phyloP scores from a whole-genome alignment of 2,329 filamentous ascomycete species.

The Paraphaeosphaeria minitans region DNA sequence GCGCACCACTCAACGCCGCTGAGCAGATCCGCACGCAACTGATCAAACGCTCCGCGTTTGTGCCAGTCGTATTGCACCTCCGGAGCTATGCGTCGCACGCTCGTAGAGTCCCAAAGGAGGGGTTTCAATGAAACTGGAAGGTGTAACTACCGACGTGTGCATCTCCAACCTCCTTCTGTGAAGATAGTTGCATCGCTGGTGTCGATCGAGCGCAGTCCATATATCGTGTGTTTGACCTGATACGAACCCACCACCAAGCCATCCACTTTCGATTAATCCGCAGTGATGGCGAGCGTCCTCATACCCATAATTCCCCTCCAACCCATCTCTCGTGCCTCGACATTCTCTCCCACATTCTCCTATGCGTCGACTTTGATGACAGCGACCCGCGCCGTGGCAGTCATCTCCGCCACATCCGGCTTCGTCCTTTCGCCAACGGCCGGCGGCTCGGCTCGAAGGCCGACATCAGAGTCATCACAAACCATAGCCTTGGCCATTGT shows the following conservation, averaged over 20 bases:
- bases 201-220: not conserved
- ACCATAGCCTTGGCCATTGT: conserved; percentile 4
- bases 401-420: not conserved
- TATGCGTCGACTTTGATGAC: not conserved
- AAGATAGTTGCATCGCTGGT: not conserved
- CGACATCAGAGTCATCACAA: not conserved
- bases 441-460: not conserved
- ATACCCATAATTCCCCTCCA: not conserved
- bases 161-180: not conserved
- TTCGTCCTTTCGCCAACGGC: conserved; percentile 2
- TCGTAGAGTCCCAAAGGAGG: not conserved
- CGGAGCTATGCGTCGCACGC: not conserved
- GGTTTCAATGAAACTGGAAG: not conserved
- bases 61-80: not conserved
- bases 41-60: conserved; percentile 7
- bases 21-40: not conserved
- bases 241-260: not conserved
- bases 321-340: not conserved
- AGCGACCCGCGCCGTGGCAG: not conserved
- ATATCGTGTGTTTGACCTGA: not conserved
- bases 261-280: not conserved
- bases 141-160: not conserved
- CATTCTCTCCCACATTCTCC: not conserved
- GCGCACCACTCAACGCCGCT: not conserved
- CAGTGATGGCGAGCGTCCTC: conserved; percentile 1